Evolutionary conservation across 257 asterid species (phyloP).

Genomic region (Verbascum thapsus): DNA sequence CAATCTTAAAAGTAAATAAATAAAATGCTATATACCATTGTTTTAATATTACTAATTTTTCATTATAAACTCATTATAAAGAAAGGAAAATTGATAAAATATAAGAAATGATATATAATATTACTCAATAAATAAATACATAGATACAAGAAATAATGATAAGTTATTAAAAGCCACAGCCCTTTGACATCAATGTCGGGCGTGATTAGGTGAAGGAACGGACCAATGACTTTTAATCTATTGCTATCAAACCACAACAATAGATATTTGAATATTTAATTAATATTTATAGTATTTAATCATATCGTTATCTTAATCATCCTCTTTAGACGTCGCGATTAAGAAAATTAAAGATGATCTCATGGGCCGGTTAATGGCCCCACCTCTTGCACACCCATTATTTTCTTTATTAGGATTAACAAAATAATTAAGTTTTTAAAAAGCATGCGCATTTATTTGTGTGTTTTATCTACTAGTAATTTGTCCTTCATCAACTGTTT

Average conservation of each 20-base stretch:
- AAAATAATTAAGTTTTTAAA: slow-evolving; percentile 25
- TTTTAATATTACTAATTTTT: too few relatives aligned
- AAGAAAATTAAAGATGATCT: slow-evolving; percentile 60
- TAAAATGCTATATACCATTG: too few relatives aligned
- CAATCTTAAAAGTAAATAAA: too few relatives aligned
- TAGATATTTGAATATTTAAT: slow-evolving; percentile 32
- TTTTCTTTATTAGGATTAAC: slow-evolving; percentile 36
- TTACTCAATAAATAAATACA: slow-evolving; percentile 3
- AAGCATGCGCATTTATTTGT: slow-evolving; percentile 47
- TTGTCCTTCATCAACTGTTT: neutral
- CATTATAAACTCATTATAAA: too few relatives aligned
- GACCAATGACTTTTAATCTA: slow-evolving; percentile 28
- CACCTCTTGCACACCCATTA: slow-evolving; percentile 40
- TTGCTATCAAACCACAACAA: slow-evolving; percentile 26
- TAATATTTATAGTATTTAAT: slow-evolving; percentile 27
- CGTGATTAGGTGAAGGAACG: slow-evolving; percentile 41
- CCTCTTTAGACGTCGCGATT: slow-evolving; percentile 41
- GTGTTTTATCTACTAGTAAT: neutral
- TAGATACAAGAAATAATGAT: slow-evolving; percentile 12
- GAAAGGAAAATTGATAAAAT: too few relatives aligned
- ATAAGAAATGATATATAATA: too few relatives aligned
- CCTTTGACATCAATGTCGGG: slow-evolving; percentile 41
- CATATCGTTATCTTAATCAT: slow-evolving; percentile 51
- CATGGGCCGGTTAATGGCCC: slow-evolving; percentile 77
- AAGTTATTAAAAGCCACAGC: slow-evolving; percentile 26